A percentile compares a stretch with the other conserved stretches of the same genome.
These are phyloP conservation scores for Clarireedia monteithiana DNA, from an alignment of 2,329 filamentous ascomycete genomes.

Conservation along the genomic window DNA sequence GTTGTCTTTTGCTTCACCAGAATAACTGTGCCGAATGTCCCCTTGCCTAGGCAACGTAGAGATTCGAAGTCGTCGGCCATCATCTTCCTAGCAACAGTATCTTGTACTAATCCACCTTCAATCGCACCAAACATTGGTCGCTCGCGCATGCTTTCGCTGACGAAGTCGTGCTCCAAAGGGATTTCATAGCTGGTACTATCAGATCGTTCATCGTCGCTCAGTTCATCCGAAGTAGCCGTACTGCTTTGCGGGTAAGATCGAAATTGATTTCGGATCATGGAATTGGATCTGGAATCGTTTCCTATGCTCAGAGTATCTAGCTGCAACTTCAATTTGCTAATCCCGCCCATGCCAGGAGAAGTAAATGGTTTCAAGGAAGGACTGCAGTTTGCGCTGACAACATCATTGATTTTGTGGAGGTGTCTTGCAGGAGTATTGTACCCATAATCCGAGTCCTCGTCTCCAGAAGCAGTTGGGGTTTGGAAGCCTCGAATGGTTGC, in stretches of 20 bases:
- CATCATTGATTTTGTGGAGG: slow-evolving; percentile 31
- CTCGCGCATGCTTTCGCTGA: slow-evolving; percentile 53
- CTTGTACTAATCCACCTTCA: slow-evolving; percentile 47
- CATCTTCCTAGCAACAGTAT: slow-evolving; percentile 63
- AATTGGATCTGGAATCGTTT: slow-evolving; percentile 43
- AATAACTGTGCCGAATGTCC: slow-evolving; percentile 89
- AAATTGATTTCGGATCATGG: slow-evolving; percentile 50
- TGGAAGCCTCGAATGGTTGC: slow-evolving; percentile 29
- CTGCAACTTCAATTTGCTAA: slow-evolving; percentile 74
- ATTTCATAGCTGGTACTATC: slow-evolving; percentile 82
- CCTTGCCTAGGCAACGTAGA: slow-evolving; percentile 88
- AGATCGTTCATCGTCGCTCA: slow-evolving; percentile 55
- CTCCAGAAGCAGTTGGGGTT: slow-evolving; percentile 38
- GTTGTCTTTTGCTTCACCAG: slow-evolving; percentile 85
- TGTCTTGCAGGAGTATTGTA: slow-evolving; percentile 31
- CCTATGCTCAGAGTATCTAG: slow-evolving; percentile 71
- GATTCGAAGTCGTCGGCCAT: slow-evolving; percentile 83
- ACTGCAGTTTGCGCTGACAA: slow-evolving; percentile 52
- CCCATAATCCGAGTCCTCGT: slow-evolving; percentile 47
- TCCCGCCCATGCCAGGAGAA: slow-evolving; percentile 53
- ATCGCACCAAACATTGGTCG: slow-evolving; percentile 34
- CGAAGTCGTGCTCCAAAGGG: slow-evolving; percentile 74
- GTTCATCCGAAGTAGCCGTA: slow-evolving; percentile 27
- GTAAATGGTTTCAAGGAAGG: slow-evolving; percentile 45
- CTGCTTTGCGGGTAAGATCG: slow-evolving; percentile 46